Evolutionary conservation across 352 stramenopile species (phyloP).

Genomic region (Phytophthora uliginosa): DNA sequence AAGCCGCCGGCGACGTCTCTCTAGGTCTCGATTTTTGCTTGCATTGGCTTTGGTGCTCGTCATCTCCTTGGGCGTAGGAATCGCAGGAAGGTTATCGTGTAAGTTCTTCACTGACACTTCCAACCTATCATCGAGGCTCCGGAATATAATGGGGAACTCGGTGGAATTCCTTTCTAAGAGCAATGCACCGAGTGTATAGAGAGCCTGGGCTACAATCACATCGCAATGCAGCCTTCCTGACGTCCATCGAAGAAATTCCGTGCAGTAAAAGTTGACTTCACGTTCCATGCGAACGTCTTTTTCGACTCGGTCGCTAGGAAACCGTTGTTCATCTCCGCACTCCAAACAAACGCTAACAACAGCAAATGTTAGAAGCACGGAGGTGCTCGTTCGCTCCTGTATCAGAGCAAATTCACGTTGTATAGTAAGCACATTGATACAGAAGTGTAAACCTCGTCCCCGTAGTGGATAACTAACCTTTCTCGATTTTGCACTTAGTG

Average conservation of each 20-base stretch:
- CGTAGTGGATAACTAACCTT: conserved; percentile 33
- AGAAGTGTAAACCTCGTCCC: background rate
- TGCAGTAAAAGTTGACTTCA: conserved; percentile 83
- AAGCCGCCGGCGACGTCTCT: conserved; percentile 25
- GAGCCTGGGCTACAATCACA: conserved; percentile 49
- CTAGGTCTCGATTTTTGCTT: conserved; percentile 9
- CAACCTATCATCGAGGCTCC: conserved; percentile 54
- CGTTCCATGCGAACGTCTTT: conserved; percentile 62
- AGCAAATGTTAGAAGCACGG: conserved; percentile 45
- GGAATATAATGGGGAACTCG: conserved; percentile 67
- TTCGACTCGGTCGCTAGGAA: conserved; percentile 14
- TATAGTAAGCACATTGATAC: background rate
- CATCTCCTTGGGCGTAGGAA: conserved; percentile 13
- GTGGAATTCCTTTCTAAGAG: conserved; percentile 55
- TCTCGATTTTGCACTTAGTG: background rate
- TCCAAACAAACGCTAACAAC: conserved; percentile 43
- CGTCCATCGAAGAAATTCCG: conserved; percentile 64
- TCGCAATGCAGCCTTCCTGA: conserved; percentile 32
- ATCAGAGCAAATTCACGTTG: conserved; percentile 1
- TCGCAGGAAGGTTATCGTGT: conserved; percentile 3
- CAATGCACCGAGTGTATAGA: conserved; percentile 56
- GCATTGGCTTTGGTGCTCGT: background rate
- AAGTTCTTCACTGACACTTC: conserved; percentile 31
- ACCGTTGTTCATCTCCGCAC: conserved; percentile 32
- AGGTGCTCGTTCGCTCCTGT: conserved; percentile 29